Evolutionary conservation across 1,139 yeast genomes (phyloP).

Genomic region (Casaregolazyma suthepensis): DNA sequence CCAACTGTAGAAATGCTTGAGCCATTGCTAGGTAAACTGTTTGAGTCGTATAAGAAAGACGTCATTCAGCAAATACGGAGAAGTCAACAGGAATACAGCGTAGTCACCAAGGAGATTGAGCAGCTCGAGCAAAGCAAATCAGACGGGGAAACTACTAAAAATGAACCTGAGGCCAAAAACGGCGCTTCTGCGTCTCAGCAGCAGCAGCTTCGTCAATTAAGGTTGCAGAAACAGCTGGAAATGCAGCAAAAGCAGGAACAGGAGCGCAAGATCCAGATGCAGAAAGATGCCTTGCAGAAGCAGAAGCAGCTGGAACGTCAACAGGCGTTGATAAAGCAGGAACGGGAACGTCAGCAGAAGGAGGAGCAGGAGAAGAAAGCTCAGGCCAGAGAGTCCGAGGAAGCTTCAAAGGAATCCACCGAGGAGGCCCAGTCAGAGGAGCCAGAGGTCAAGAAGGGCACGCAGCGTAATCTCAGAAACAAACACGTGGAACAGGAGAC

Average conservation of each 20-base stretch:
- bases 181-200: slow-evolving; percentile 7
- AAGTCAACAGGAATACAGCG: slow-evolving; percentile 31
- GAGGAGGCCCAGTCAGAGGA: slow-evolving; percentile 5
- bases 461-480: not conserved
- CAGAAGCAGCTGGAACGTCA: slow-evolving; percentile 20
- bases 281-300: slow-evolving; percentile 18
- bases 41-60: slow-evolving; percentile 28
- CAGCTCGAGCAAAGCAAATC: slow-evolving; percentile 26
- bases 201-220: slow-evolving; percentile 13
- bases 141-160: slow-evolving; percentile 17
- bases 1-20: slow-evolving; percentile 26
- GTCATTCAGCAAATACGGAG: slow-evolving; percentile 26
- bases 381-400: slow-evolving; percentile 11
- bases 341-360: slow-evolving; percentile 10
- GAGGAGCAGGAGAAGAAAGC: slow-evolving; percentile 15
- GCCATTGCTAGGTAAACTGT: slow-evolving; percentile 26
- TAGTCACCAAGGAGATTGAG: slow-evolving; percentile 30
- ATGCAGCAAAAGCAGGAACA: slow-evolving; percentile 23
- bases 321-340: slow-evolving; percentile 17
- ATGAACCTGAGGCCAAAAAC: slow-evolving; percentile 1
- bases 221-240: slow-evolving; percentile 22
- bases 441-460: not conserved
- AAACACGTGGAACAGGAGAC: slow-evolving; percentile 7
- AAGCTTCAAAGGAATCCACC: slow-evolving; percentile 5
- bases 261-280: slow-evolving; percentile 20